These are phyloP conservation scores for Tillandsia fasciculata DNA, from an alignment of 176 grass and related monocot species.

Conservation along the genomic window DNA sequence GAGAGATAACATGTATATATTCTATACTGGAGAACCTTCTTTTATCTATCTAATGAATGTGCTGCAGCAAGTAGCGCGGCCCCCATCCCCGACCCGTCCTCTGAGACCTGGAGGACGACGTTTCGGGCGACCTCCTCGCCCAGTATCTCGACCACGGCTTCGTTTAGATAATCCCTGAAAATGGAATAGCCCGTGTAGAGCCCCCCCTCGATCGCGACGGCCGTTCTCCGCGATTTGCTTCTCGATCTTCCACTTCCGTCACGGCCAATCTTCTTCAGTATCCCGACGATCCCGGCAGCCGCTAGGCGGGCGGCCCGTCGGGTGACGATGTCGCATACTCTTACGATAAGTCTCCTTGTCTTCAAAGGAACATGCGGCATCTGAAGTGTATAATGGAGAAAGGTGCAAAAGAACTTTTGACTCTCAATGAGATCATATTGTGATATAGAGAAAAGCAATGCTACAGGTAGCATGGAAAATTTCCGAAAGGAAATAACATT, in stretches of 20 bases:
- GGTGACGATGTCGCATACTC: conserved; percentile 61
- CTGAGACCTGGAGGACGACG: conserved; percentile 41
- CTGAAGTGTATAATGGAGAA: conserved; percentile 23
- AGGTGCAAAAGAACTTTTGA: too few relatives aligned
- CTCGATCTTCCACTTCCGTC: conserved; percentile 60
- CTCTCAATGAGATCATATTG: not conserved
- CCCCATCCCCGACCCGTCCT: conserved; percentile 61
- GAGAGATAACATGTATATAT: conserved; percentile 34
- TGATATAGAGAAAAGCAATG: not conserved
- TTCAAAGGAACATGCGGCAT: conserved; percentile 51
- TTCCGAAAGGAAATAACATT: not conserved
- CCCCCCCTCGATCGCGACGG: conserved; percentile 63
- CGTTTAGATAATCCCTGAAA: conserved; percentile 66
- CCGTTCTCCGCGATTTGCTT: conserved; percentile 31
- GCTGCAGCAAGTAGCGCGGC: conserved; percentile 65
- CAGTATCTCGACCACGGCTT: conserved; percentile 69
- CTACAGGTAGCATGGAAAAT: not conserved
- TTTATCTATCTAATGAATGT: conserved; percentile 60
- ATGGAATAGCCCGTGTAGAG: conserved; percentile 57
- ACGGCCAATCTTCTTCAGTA: conserved; percentile 76
- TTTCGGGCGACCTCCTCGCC: conserved; percentile 65
- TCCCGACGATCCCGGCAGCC: conserved; percentile 61
- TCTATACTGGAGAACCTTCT: conserved; percentile 34
- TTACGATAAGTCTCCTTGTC: conserved; percentile 52
- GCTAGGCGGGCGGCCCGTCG: conserved; percentile 67